Evolutionary conservation across 768 basidiomycete genomes (phyloP).

Genomic region (Cyathus striatus): DNA sequence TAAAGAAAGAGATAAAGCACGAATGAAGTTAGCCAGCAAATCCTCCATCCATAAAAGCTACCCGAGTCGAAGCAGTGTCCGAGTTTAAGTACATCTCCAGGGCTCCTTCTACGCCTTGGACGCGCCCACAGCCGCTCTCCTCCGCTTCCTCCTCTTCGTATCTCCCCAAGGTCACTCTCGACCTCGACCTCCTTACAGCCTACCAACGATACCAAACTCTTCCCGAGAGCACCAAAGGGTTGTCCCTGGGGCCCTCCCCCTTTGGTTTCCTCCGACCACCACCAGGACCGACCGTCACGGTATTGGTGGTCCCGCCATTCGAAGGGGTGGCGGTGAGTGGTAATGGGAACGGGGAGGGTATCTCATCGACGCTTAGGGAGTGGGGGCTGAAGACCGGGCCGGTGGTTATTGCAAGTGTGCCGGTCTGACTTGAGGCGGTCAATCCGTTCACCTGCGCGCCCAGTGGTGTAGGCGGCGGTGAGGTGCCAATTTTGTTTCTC

Average conservation of each 20-base stretch:
- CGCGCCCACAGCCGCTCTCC: conserved; percentile 32
- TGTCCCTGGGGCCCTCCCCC: conserved; percentile 53
- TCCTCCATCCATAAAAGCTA: background rate
- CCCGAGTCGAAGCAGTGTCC: background rate
- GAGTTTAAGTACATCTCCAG: too few relatives aligned
- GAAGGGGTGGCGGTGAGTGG: conserved; percentile 57
- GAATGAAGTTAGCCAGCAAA: background rate
- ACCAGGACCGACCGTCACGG: conserved; percentile 22
- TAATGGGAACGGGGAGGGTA: conserved; percentile 81
- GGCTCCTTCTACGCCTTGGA: conserved; percentile 8
- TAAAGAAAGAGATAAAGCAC: background rate
- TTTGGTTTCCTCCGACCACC: conserved; percentile 47
- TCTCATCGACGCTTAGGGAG: conserved; percentile 80
- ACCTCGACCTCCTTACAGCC: conserved; percentile 63
- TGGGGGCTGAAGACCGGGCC: conserved; percentile 77
- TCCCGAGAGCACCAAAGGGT: conserved; percentile 65
- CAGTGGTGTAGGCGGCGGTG: conserved; percentile 74
- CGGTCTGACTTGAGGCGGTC: conserved; percentile 15
- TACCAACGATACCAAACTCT: conserved; percentile 57
- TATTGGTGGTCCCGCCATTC: conserved; percentile 19
- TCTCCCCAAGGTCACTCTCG: conserved; percentile 74
- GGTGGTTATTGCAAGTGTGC: conserved; percentile 56
- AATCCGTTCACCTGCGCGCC: conserved; percentile 19
- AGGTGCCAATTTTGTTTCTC: conserved; percentile 73
- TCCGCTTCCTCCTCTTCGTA: conserved; percentile 69